A percentile compares a stretch with the other conserved stretches of the same genome.
Evolutionary conservation across 345 rosid genomes (phyloP).

Genomic region (Toxicodendron radicans): DNA sequence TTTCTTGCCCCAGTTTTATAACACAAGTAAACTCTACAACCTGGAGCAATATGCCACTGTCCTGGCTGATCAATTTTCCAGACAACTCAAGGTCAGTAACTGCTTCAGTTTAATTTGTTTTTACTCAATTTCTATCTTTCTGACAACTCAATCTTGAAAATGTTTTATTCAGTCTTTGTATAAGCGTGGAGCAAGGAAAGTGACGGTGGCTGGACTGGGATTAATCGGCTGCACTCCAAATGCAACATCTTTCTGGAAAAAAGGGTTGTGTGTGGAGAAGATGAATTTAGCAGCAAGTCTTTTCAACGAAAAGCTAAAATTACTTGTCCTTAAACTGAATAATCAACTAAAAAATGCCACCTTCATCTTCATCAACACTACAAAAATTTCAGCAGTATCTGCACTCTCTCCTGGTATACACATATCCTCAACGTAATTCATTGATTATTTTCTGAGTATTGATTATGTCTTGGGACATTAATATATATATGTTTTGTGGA

Average conservation of each 20-base stretch:
- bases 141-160: too few relatives aligned
- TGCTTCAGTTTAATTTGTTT: neutral
- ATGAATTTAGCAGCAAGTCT: constrained; percentile 48
- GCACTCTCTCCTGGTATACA: neutral
- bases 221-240: constrained; percentile 81
- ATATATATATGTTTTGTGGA: neutral
- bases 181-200: constrained; percentile 60
- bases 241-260: constrained; percentile 30
- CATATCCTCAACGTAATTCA: too few relatives aligned
- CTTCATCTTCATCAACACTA: constrained; percentile 33
- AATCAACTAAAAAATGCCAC: constrained; percentile 43
- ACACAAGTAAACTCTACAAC: constrained; percentile 13
- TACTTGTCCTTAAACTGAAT: constrained; percentile 57
- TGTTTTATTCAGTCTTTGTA: constrained; percentile 42
- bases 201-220: constrained; percentile 54
- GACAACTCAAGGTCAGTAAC: constrained; percentile 27
- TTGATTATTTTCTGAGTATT: too few relatives aligned
- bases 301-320: constrained; percentile 52
- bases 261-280: constrained; percentile 38
- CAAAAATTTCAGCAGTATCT: neutral
- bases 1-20: constrained; percentile 24
- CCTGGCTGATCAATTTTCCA: constrained; percentile 24
- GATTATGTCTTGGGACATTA: neutral
- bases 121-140: too few relatives aligned
- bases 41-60: constrained; percentile 22